Conservation (phyloP, 2,329 filamentous ascomycete species). For the Fusarium sp. region DNA sequence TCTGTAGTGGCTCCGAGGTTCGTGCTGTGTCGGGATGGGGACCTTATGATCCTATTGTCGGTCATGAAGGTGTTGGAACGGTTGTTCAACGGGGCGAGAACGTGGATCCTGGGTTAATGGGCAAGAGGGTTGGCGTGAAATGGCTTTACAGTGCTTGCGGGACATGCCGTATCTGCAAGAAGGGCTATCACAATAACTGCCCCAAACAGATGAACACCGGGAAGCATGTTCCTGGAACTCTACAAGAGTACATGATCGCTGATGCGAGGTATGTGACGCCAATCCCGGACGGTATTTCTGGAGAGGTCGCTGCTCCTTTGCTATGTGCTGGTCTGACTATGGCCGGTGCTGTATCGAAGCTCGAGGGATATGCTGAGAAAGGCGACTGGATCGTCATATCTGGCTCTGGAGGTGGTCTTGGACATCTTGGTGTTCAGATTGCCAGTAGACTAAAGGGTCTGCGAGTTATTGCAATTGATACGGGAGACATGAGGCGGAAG, state of each 20-base stretch:
- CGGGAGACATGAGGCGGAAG: constrained; percentile 35
- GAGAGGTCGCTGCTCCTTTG: constrained; percentile 45
- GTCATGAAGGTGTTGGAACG: constrained; percentile 49
- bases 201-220: constrained; percentile 55
- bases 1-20: constrained; percentile 43
- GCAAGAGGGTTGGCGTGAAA: constrained; percentile 56
- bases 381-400: constrained; percentile 49
- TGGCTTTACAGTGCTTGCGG: constrained; percentile 58
- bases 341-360: constrained; percentile 44
- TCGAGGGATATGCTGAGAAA: constrained; percentile 2
- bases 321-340: constrained; percentile 51
- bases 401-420: constrained; percentile 49
- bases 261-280: constrained; percentile 45
- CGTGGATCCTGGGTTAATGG: constrained; percentile 45
- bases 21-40: constrained; percentile 47
- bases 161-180: constrained; percentile 50
- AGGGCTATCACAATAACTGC: constrained; percentile 54
- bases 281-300: constrained; percentile 38
- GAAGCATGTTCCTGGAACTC: constrained; percentile 49
- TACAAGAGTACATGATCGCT: constrained; percentile 49
- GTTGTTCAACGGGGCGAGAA: constrained; percentile 47
- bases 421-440: constrained; percentile 50
- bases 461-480: constrained; percentile 48
- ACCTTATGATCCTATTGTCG: constrained; percentile 42
- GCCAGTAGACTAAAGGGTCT: constrained; percentile 34